These are phyloP conservation scores for Didymella exigua DNA, from an alignment of 2,329 filamentous ascomycete species.

Conservation along the genomic window DNA sequence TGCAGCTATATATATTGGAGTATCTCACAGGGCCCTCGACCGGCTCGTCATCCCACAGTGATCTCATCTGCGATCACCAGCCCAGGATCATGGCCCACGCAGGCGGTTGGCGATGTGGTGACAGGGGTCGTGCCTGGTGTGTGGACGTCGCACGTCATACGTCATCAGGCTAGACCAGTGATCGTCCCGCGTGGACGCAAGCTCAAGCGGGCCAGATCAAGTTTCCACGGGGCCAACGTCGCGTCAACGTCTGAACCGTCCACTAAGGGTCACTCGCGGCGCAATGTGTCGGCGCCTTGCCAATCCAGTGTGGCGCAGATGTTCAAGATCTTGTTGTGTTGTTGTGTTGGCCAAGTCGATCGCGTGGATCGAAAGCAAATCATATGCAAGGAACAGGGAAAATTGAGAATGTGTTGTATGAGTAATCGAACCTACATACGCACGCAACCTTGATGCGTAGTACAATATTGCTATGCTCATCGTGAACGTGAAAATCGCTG, in stretches of 20 bases:
- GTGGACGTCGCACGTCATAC: slow-evolving; percentile 10
- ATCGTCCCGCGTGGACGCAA: slow-evolving; percentile 25
- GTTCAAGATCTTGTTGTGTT: not conserved
- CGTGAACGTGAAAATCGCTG: not conserved
- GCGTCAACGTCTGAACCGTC: slow-evolving; percentile 1
- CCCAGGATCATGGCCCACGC: slow-evolving; percentile 10
- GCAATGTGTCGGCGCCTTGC: not conserved
- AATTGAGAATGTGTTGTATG: not conserved
- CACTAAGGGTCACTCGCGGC: slow-evolving; percentile 2
- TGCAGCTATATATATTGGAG: not conserved
- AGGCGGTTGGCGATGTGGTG: not conserved
- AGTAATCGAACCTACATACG: not conserved
- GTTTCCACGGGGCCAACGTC: slow-evolving; percentile 10
- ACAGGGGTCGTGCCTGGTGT: slow-evolving; percentile 11
- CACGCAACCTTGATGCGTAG: not conserved
- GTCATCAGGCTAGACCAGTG: slow-evolving; percentile 28
- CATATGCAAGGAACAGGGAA: slow-evolving; percentile 4
- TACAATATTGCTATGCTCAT: not conserved
- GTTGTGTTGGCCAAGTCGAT: not conserved
- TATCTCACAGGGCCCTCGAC: not conserved
- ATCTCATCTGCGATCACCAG: slow-evolving; percentile 19
- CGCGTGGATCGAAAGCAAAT: not conserved
- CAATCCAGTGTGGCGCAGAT: slow-evolving; percentile 6
- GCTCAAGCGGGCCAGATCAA: slow-evolving; percentile 12
- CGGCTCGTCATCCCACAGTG: slow-evolving; percentile 15